Conservation (phyloP, 192 early-diverging fungal species). For the Entomortierella chlamydospora region DNA sequence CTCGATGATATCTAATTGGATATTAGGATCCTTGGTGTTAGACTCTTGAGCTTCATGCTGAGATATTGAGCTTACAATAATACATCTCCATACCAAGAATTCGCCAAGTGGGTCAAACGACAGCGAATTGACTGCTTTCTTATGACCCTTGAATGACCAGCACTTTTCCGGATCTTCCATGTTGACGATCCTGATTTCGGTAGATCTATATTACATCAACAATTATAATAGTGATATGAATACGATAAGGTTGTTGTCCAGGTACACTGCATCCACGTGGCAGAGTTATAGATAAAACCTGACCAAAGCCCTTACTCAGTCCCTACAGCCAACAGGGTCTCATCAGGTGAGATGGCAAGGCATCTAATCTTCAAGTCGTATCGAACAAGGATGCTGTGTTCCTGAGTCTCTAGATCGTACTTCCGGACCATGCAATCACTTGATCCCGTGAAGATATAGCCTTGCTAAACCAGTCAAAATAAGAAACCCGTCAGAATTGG, state of each 20-base stretch:
- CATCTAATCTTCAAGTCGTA: constrained; percentile 31
- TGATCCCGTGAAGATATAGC: constrained; percentile 24
- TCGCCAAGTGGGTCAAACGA: constrained; percentile 41
- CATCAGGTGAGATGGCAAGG: constrained; percentile 21
- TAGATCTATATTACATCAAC: not conserved
- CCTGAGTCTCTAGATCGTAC: constrained; percentile 5
- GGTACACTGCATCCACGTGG: no score
- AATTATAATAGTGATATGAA: no score
- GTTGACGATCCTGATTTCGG: constrained; percentile 42
- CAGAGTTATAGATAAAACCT: no score
- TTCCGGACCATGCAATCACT: constrained; percentile 21
- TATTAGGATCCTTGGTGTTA: not conserved
- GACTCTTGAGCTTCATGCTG: not conserved
- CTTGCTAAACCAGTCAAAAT: constrained; percentile 6
- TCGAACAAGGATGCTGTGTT: constrained; percentile 24
- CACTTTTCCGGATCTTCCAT: constrained; percentile 37
- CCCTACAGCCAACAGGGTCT: constrained; percentile 27
- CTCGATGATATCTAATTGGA: constrained; percentile 37
- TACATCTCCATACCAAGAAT: constrained; percentile 19
- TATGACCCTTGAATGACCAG: constrained; percentile 42
- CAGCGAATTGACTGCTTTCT: constrained; percentile 38
- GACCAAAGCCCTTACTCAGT: constrained; percentile 25
- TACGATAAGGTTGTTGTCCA: not conserved
- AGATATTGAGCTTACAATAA: not conserved
- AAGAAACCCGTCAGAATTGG: not conserved